Evolutionary conservation across 1,139 yeast species (phyloP).

Genomic region (Diutina rugosa): DNA sequence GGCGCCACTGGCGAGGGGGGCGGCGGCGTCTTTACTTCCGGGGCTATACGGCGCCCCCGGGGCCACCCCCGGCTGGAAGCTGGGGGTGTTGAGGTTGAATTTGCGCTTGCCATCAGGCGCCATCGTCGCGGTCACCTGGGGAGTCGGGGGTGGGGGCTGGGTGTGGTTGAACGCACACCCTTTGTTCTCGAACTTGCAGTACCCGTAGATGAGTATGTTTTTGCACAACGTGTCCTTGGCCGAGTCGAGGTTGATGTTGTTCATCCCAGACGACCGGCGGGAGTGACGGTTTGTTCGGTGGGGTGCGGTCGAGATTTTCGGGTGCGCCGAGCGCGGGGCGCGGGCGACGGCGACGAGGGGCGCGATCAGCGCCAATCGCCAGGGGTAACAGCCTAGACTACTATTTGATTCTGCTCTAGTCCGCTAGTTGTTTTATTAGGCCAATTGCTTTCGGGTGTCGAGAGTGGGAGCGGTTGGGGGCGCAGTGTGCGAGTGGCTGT

Average conservation of each 20-base stretch:
- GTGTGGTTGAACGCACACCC: slow-evolving; percentile 75
- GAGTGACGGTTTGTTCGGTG: background rate
- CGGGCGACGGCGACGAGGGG: too few relatives aligned
- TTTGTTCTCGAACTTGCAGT: slow-evolving; percentile 77
- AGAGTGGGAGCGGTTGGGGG: too few relatives aligned
- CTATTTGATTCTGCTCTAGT: too few relatives aligned
- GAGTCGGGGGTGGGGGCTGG: background rate
- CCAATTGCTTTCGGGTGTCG: too few relatives aligned
- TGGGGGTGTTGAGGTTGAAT: slow-evolving; percentile 52
- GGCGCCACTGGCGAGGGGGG: background rate
- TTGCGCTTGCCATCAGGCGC: slow-evolving; percentile 21
- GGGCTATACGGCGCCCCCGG: slow-evolving; percentile 45
- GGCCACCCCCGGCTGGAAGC: slow-evolving; percentile 40
- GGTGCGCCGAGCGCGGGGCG: too few relatives aligned
- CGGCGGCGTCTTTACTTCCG: background rate
- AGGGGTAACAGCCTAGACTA: too few relatives aligned
- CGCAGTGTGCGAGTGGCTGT: too few relatives aligned
- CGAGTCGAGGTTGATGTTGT: slow-evolving; percentile 28
- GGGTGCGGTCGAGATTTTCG: background rate
- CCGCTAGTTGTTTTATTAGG: too few relatives aligned
- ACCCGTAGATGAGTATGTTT: slow-evolving; percentile 77
- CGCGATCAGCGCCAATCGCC: too few relatives aligned
- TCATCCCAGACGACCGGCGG: background rate
- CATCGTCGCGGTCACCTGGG: background rate
- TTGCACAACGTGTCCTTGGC: slow-evolving; percentile 78